Base-by-base conservation (phyloP, 805 yeast species). In the Hanseniaspora pseudoguilliermondii region DNA sequence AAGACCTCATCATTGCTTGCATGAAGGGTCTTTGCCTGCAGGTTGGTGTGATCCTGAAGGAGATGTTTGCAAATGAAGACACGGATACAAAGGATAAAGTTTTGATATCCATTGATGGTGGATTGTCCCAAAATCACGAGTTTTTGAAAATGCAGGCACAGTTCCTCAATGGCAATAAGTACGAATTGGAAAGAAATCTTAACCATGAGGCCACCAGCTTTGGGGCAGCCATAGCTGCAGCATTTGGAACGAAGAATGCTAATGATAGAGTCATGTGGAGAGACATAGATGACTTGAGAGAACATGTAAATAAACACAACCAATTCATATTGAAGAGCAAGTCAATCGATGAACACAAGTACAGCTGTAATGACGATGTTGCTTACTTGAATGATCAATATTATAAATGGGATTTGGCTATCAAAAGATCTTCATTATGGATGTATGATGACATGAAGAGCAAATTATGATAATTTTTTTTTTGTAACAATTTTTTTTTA, bases 211-310 rank as follows among this genome's bases (percentile, higher is more conserved):
- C 96, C 66, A 90, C 97, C 5, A 96, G 97, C 0, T 76, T 90
- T 59, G 97, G 97, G 32, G 95, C 96, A 8, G 96, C 97, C 5
- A 85, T 91, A 61, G 96, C 96, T 32, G 95, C 97, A 2, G 96
- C 96, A 13, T 72, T 89, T 63, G 80, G 74, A 7, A 63, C 64
- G 53, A 63, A 70, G 56, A 72, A 79, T 16, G 71, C 80, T 15
- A 69, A 73, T 25, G 79, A 81, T 21, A 77, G 86, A 57, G 71
- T 74, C 46, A 68, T 88, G 48, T 90, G 96, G 96, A 75, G 75
- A 57, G 79, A 81, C 61, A 71, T 89, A 59, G 83, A 78, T 53
- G 96, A 89, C 58, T 84, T 86, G 46, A 73, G 82, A 70, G 90
- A 96, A 59, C 89, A 88, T 68, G 96, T 93, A 43, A 88, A 88